Base-by-base conservation (phyloP, 768 basidiomycete genomes). In the Nidularia pulvinata region DNA sequence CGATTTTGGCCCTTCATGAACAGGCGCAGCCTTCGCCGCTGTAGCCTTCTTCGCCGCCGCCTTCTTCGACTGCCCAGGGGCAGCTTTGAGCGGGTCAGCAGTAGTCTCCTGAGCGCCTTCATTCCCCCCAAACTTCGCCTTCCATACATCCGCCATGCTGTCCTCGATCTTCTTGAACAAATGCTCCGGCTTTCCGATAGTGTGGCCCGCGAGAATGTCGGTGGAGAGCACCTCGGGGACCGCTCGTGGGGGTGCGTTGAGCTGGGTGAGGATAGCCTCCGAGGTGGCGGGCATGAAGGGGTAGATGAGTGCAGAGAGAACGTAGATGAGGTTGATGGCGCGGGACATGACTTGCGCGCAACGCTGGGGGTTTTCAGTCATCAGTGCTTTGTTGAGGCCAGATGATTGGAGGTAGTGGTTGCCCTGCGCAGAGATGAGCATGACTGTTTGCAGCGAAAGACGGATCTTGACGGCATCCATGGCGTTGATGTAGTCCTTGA, bases 221-320 rank as follows among this genome's bases (percentile, higher is more conserved):
- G 83, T 85, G 5, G 81, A 74, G 58, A 97, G 74, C 7, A 77
- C 77, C 52, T 80, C 79, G 1, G 96, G 91, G 2, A 96, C 86
- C 7, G 80, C 75, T 33, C 96, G 86, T 4, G 89, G 80, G 1
- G 94, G 94, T 0, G 94, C 95, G 64, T 97, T 93, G 57, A 98
- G 81, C 64, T 99, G 97, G 16, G 68, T 63, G 51, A 96, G 78
- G 59, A 99, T 95, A 2, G 85, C 77, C 25, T 83, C 84, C 35
- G 89, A 86, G 0, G 92, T 96, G 10, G 86, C 80, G 39, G 97
- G 97, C 95, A 99, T 98, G 85, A 93, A 99, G 0, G 97, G 96
- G 65, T 95, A 89, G 58, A 93, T 71, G 60, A 97, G 76, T 32
- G 85, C 88, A 10, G 93, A 89, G 53, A 99, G 79, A 36, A 87